These are phyloP conservation scores for Podila epigama DNA, from an alignment of 192 early-diverging fungal genomes.

Conservation along the genomic window DNA sequence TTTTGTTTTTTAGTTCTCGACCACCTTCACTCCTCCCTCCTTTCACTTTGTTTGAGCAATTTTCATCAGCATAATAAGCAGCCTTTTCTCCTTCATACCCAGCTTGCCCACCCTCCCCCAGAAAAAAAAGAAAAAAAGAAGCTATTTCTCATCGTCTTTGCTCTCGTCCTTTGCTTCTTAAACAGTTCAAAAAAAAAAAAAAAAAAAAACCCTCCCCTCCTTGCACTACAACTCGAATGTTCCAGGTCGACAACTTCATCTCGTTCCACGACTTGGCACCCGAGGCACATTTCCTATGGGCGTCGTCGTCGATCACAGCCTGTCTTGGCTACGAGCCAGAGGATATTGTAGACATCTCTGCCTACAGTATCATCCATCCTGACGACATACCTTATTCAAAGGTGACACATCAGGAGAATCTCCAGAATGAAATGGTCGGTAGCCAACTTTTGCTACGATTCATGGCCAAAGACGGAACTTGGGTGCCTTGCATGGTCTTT, in stretches of 20 bases:
- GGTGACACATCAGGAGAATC: conserved; percentile 41
- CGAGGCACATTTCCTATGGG: conserved; percentile 39
- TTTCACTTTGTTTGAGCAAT: too few relatives aligned
- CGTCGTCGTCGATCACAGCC: conserved; percentile 47
- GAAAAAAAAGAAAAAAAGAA: conserved; percentile 1
- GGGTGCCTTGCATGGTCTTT: conserved; percentile 23
- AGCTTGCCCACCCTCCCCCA: too few relatives aligned
- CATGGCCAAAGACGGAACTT: conserved; percentile 45
- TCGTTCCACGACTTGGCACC: conserved; percentile 56
- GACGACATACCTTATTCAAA: conserved; percentile 44
- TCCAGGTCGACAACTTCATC: conserved; percentile 52
- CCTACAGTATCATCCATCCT: conserved; percentile 49
- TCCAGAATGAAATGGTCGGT: conserved; percentile 53
- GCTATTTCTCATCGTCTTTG: not conserved
- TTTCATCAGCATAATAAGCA: too few relatives aligned
- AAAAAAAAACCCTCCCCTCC: too few relatives aligned
- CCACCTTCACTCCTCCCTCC: too few relatives aligned
- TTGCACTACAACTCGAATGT: conserved; percentile 12
- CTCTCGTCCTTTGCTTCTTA: not conserved
- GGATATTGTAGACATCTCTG: conserved; percentile 49
- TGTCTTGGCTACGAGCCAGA: conserved; percentile 55
- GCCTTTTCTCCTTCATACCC: too few relatives aligned
- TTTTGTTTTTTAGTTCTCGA: too few relatives aligned
- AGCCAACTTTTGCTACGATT: conserved; percentile 44
- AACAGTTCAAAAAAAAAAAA: too few relatives aligned